These are phyloP conservation scores for Alternaria triticina DNA, from an alignment of 2,329 filamentous ascomycete species.

Conservation along the genomic window DNA sequence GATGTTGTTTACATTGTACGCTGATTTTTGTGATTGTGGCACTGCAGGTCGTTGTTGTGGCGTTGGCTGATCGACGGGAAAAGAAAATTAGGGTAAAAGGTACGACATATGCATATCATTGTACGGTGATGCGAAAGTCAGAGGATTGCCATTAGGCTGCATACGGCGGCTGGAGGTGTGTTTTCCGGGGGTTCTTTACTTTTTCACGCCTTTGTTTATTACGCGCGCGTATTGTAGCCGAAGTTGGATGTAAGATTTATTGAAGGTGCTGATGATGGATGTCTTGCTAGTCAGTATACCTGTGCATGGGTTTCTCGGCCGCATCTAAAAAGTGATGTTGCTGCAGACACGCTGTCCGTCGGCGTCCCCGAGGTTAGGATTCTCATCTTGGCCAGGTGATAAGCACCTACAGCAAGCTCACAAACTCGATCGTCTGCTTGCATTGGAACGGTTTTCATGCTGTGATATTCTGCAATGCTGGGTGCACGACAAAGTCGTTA, in stretches of 20 bases:
- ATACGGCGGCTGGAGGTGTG: neutral
- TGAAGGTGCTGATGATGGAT: neutral
- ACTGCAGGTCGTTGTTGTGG: neutral
- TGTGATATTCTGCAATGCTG: neutral
- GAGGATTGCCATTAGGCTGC: neutral
- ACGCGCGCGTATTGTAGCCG: neutral
- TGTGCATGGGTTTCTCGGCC: neutral
- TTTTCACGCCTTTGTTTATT: neutral
- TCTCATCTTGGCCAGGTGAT: neutral
- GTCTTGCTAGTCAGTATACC: neutral
- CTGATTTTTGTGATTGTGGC: no score
- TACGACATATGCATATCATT: neutral
- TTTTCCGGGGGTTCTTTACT: neutral
- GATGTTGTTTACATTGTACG: neutral
- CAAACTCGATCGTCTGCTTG: neutral
- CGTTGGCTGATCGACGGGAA: neutral
- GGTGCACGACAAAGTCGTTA: constrained; percentile 1
- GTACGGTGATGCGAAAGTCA: neutral
- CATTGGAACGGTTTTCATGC: neutral
- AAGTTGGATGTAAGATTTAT: neutral
- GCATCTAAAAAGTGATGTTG: neutral
- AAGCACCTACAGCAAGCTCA: neutral
- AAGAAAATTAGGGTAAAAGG: neutral
- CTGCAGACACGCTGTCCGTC: neutral
- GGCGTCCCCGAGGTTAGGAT: neutral